phyloP scores from a whole-genome alignment of 139 green algal species.

The Micromonas pusilla region DNA sequence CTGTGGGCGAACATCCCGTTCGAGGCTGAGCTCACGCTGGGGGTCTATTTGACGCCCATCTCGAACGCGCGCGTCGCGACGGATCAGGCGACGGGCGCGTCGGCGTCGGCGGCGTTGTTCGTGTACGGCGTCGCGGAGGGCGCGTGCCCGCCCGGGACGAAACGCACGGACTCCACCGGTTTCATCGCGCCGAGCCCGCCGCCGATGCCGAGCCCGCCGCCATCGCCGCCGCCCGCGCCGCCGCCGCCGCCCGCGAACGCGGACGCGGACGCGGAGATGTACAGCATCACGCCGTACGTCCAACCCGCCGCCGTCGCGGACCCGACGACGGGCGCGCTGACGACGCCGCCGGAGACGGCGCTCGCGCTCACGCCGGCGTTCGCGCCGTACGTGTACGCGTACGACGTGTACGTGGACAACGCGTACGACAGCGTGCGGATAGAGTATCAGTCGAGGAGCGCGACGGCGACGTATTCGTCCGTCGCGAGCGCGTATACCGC shows the following conservation, averaged over 20 bases:
- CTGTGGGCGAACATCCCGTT: not conserved
- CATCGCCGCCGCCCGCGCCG: not conserved
- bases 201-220: not conserved
- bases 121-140: not conserved
- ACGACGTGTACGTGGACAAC: not conserved
- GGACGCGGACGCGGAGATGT: not conserved
- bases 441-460: not conserved
- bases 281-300: too few species aligned
- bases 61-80: not conserved
- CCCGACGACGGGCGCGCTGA: too few species aligned
- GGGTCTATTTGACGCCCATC: not conserved
- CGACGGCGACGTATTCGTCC: not conserved
- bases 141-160: conserved; percentile 2
- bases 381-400: not conserved
- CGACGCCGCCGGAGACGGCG: not conserved
- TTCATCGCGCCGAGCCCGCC: not conserved
- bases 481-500: too few species aligned
- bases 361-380: not conserved
- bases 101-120: not conserved
- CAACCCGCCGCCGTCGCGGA: not conserved
- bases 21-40: not conserved
- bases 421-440: not conserved
- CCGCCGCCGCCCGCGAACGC: not conserved
- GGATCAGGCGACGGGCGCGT: not conserved
- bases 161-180: too few species aligned